Evolutionary conservation across 2,329 filamentous ascomycete species (phyloP).

Genomic region (Coniochaeta prunicola): DNA sequence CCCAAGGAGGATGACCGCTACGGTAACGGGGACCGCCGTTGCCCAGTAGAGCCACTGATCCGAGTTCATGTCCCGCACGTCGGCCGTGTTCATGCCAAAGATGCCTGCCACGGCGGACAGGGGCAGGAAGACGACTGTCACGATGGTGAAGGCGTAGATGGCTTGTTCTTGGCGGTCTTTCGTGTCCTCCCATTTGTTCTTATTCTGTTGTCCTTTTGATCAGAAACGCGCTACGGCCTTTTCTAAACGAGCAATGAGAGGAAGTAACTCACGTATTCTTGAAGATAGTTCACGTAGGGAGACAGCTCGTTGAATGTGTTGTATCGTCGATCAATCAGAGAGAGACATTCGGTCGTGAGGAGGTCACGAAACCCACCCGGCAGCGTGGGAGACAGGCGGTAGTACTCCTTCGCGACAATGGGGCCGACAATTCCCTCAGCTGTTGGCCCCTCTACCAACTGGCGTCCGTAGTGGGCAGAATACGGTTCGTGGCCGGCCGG

Average conservation of each 20-base stretch:
- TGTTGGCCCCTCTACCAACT: not conserved
- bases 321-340: constrained; percentile 26
- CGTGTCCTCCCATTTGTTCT: constrained; percentile 29
- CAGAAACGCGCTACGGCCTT: too few species aligned
- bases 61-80: constrained; percentile 40
- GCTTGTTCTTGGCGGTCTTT: constrained; percentile 39
- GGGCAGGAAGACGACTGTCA: constrained; percentile 41
- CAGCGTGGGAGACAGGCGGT: constrained; percentile 26
- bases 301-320: constrained; percentile 21
- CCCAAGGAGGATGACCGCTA: constrained; percentile 29
- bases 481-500: not conserved
- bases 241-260: too few species aligned
- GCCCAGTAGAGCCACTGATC: constrained; percentile 44
- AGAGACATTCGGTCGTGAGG: constrained; percentile 29
- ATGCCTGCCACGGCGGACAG: constrained; percentile 38
- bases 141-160: constrained; percentile 42
- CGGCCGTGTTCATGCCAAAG: constrained; percentile 46
- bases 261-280: constrained; percentile 8
- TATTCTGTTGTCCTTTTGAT: constrained; percentile 14
- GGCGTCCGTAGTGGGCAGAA: not conserved
- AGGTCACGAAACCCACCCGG: constrained; percentile 29
- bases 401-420: not conserved
- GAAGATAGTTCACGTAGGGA: constrained; percentile 16
- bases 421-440: not conserved
- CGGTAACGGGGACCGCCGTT: constrained; percentile 37